Percentiles rank a stretch among this genome's conserved stretches.
Evolutionary conservation across 768 basidiomycete genomes (phyloP).

Genomic region (Gloeophyllum trabeum): DNA sequence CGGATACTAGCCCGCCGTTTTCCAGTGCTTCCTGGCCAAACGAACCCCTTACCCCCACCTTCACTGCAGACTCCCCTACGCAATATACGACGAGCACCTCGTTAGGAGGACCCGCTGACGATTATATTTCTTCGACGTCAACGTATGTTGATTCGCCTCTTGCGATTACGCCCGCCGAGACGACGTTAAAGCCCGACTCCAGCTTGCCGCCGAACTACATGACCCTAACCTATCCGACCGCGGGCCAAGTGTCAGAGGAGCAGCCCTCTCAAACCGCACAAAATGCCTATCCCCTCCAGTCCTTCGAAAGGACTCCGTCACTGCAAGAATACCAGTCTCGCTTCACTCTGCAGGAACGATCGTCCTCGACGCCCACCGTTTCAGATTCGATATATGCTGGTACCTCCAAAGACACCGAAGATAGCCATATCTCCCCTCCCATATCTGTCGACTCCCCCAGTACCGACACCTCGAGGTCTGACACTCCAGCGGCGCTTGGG

Average conservation of each 20-base stretch:
- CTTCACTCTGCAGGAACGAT: too few species aligned
- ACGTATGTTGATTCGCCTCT: conserved; percentile 19
- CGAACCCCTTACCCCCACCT: conserved; percentile 12
- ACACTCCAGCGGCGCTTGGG: conserved; percentile 8
- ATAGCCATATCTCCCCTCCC: conserved; percentile 1
- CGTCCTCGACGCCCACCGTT: too few species aligned
- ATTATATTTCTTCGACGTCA: conserved; percentile 10
- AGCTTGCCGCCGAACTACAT: conserved; percentile 4
- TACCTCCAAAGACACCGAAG: not conserved
- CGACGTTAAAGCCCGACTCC: conserved; percentile 15
- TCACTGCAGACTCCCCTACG: conserved; percentile 12
- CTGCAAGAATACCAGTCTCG: not conserved
- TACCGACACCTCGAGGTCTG: not conserved
- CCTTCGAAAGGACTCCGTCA: too few species aligned
- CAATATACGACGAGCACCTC: not conserved
- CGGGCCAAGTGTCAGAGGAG: not conserved
- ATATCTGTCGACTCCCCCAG: conserved; percentile 2
- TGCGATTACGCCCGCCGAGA: conserved; percentile 19
- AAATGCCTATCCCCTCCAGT: not conserved
- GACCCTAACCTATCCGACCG: not conserved
- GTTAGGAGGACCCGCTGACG: conserved; percentile 1
- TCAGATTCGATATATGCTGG: too few species aligned
- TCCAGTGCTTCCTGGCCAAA: conserved; percentile 25
- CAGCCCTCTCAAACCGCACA: not conserved
- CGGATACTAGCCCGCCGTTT: conserved; percentile 21